Conservation (phyloP, 257 asterid species). For the Nicotiana tomentosiformis region DNA sequence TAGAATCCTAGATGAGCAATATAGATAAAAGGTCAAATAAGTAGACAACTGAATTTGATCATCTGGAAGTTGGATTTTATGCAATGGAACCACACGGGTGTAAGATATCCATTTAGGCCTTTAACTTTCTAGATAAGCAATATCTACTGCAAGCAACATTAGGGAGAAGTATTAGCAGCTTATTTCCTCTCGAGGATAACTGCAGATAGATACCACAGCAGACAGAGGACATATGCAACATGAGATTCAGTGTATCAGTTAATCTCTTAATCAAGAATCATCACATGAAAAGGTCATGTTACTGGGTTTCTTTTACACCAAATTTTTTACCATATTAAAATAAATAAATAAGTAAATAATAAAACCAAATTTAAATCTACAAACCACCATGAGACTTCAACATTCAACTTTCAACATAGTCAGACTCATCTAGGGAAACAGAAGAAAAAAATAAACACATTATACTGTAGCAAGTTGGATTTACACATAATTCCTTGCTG, state of each 20-base stretch:
- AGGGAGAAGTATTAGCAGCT: background rate
- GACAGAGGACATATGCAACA: background rate
- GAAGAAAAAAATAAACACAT: background rate
- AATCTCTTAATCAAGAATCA: background rate
- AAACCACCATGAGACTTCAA: slow-evolving; percentile 5
- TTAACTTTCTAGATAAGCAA: background rate
- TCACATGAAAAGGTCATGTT: background rate
- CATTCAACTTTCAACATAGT: background rate
- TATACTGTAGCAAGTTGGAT: background rate
- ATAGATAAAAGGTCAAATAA: background rate
- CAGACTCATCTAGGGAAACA: background rate
- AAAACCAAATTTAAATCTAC: background rate
- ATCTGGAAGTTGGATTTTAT: background rate
- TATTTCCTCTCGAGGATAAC: background rate
- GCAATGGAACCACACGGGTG: background rate
- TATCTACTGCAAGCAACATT: background rate
- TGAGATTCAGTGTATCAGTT: background rate
- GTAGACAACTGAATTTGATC: background rate
- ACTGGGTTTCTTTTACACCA: background rate
- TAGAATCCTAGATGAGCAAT: background rate
- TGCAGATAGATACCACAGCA: too few relatives aligned
- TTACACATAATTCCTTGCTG: background rate
- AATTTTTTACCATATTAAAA: background rate
- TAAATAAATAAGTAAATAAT: background rate
- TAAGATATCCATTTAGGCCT: background rate